These are phyloP conservation scores for Dalechampia spathulata DNA, from an alignment of 441 rosid species.

Conservation along the genomic window DNA sequence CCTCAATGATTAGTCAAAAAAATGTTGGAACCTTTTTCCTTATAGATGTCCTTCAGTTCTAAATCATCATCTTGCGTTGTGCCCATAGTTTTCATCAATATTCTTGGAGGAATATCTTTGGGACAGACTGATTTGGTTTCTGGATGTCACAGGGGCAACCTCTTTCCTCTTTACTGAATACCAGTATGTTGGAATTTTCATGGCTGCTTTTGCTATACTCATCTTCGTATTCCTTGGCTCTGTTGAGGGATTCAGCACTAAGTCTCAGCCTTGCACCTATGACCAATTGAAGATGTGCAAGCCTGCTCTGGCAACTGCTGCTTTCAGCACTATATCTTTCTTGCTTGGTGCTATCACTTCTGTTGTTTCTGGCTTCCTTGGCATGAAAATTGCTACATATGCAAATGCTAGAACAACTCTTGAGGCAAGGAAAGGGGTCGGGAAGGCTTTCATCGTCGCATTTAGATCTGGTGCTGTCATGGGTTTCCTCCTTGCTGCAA, in stretches of 20 bases:
- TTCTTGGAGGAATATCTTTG: neutral
- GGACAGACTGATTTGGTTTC: constrained; percentile 13
- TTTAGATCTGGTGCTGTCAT: constrained; percentile 93
- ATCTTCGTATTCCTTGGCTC: constrained; percentile 93
- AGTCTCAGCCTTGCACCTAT: constrained; percentile 66
- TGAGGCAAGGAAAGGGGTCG: constrained; percentile 93
- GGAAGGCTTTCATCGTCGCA: constrained; percentile 80
- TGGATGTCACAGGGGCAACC: constrained; percentile 61
- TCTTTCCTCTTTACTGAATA: constrained; percentile 82
- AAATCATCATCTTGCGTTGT: neutral
- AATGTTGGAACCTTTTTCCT: neutral
- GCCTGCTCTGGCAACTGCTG: constrained; percentile 90
- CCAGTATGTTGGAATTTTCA: constrained; percentile 77
- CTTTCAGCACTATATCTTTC: constrained; percentile 75
- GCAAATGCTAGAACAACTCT: constrained; percentile 93
- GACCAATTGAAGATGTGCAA: constrained; percentile 61
- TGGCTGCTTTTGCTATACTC: constrained; percentile 71
- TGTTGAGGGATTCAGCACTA: constrained; percentile 82
- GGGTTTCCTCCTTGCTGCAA: constrained; percentile 98
- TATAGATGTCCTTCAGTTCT: neutral
- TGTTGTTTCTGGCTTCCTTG: constrained; percentile 81
- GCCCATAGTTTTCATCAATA: neutral
- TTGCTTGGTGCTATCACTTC: constrained; percentile 87
- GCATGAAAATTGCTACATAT: constrained; percentile 95
- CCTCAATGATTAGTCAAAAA: neutral